A percentile compares a stretch with the other conserved stretches of the same genome.
phyloP scores from a whole-genome alignment of 345 rosid genomes.

The Populus pruinosa region DNA sequence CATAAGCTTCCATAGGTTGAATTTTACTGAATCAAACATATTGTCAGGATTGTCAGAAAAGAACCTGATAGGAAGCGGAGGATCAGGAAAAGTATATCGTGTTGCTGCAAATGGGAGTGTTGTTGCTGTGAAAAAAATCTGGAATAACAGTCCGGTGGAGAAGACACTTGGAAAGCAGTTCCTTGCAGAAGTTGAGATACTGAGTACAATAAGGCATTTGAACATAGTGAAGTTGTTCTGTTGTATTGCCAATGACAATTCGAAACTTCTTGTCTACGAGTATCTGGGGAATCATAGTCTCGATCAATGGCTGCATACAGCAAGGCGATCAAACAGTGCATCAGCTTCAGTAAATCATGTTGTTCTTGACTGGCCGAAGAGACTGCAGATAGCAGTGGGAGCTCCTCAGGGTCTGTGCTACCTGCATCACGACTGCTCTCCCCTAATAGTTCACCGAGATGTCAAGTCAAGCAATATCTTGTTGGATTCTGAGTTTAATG shows the following conservation, averaged over 20 bases:
- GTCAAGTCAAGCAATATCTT: conserved; percentile 28
- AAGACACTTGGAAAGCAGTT: conserved; percentile 18
- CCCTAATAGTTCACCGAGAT: conserved; percentile 21
- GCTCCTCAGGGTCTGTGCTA: conserved; percentile 25
- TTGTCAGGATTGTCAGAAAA: conserved; percentile 19
- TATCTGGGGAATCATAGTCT: conserved; percentile 19
- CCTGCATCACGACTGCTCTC: conserved; percentile 22
- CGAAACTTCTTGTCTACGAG: conserved; percentile 27
- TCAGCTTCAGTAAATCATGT: conserved; percentile 2
- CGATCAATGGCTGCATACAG: conserved; percentile 20
- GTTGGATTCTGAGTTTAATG: conserved; percentile 21
- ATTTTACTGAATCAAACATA: conserved; percentile 13
- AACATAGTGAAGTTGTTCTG: no score
- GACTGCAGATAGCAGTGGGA: conserved; percentile 21
- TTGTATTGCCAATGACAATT: conserved; percentile 11
- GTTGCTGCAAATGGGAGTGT: background rate
- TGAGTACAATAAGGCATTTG: conserved; percentile 22
- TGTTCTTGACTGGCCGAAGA: conserved; percentile 20
- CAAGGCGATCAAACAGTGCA: background rate
- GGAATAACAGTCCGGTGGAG: conserved; percentile 10
- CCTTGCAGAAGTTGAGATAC: conserved; percentile 20
- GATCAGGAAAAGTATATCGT: conserved; percentile 25
- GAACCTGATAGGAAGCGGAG: conserved; percentile 25
- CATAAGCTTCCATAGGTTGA: conserved; percentile 13
- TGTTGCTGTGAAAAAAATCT: conserved; percentile 30